A percentile compares a stretch with the other conserved stretches of the same genome.
These are phyloP conservation scores for Sherardia arvensis DNA, from an alignment of 257 asterid genomes.

Conservation along the genomic window DNA sequence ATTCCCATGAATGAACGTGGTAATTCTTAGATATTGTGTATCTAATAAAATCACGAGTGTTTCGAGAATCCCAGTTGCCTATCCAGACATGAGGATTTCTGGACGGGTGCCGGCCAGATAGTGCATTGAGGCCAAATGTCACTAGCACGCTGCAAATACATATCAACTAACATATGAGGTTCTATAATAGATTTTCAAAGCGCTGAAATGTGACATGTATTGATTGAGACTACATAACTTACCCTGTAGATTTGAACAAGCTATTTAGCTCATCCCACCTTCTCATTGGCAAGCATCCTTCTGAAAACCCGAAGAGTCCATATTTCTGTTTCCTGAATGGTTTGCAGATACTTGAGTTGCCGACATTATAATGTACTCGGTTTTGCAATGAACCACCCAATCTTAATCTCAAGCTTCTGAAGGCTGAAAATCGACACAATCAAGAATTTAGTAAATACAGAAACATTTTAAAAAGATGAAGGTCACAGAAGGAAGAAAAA, in stretches of 20 bases:
- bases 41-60: constrained; percentile 58
- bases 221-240: constrained; percentile 12
- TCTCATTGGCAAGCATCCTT: constrained; percentile 71
- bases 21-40: constrained; percentile 71
- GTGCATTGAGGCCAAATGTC: constrained; percentile 88
- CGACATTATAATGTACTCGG: constrained; percentile 66
- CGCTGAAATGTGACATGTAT: neutral
- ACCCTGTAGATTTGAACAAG: constrained; percentile 79
- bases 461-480: neutral
- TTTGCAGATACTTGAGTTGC: constrained; percentile 46
- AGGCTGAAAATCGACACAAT: constrained; percentile 41
- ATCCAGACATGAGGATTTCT: constrained; percentile 36
- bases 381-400: constrained; percentile 98
- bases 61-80: constrained; percentile 75
- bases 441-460: neutral
- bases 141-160: constrained; percentile 47
- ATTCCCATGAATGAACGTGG: constrained; percentile 82
- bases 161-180: neutral
- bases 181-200: neutral
- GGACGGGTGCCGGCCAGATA: constrained; percentile 59
- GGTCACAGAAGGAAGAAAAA: constrained; percentile 14
- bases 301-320: constrained; percentile 87
- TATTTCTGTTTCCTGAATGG: constrained; percentile 45
- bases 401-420: constrained; percentile 67
- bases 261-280: constrained; percentile 91